Evolutionary conservation across 2,329 filamentous ascomycete genomes (phyloP), one percentile per base, ranked within the genome.

Genomic region (Didymella arachidicola): DNA sequence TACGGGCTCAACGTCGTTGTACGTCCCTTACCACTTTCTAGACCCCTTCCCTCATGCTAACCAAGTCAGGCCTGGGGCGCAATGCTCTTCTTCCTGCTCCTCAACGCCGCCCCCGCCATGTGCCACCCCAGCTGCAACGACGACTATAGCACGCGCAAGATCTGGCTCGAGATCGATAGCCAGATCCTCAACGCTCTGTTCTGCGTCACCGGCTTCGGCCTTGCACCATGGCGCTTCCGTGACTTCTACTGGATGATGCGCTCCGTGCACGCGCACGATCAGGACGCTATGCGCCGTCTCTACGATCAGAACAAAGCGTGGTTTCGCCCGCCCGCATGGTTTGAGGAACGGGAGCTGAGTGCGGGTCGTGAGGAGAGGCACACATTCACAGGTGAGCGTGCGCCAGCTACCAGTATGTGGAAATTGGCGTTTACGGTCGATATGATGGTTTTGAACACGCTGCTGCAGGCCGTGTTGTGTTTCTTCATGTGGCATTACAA

Each of bases 51-150:
- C 7, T 22, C 10, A 2, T 10, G 26, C 44, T 56, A 26, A 52
- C 44, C 16, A 7, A 7, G 4, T 2, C 26, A 66, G 63, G 92
- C 90, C 0, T 96, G 92, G 92, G 92, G 92, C 53, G 91, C 89
- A 56, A 96, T 96, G 92, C 83, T 96, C 38, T 96, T 96, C 78
- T 81, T 96, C 27, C 81, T 96, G 2, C 86, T 96, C 29, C 89
- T 88, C 79, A 91, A 92, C 68, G 91, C 83, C n/a, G 80, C 86
- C 1, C 88, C 88, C 7, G 85, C 86, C 59, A 92, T 92, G 90
- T 92, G 91, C 80, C 72, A 80, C 75, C 74, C 79, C 83, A 62
- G 87, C 85, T 93, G 90, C 79, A 83, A 90, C 70, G 81, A 90
- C 65, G 87, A 91, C 72, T 80, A 92, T 69, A 91, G 89, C 0